Conservation (phyloP, 331 rosid genomes). For the Malus hybrid region DNA sequence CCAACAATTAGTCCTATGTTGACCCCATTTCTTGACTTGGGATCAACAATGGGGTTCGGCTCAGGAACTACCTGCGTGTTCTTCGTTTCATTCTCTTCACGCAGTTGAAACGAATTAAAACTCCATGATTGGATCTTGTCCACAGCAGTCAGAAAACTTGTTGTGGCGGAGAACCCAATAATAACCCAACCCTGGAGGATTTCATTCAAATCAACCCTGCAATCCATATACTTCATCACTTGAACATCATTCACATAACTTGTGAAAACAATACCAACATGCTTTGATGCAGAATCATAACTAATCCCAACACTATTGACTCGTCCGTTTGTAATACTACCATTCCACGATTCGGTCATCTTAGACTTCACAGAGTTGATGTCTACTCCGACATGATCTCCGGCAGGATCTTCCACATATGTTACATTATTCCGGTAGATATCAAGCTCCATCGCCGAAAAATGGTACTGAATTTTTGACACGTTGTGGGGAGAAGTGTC, state of each 20-base stretch:
- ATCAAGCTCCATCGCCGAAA: not conserved
- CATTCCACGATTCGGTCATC: not conserved
- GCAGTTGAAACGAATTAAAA: not conserved
- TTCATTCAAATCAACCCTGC: not conserved
- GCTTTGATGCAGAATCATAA: constrained; percentile 18
- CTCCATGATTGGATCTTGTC: constrained; percentile 1
- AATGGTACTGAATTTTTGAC: not conserved
- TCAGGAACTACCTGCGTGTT: not conserved
- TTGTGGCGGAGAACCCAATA: not conserved
- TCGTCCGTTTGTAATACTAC: not conserved
- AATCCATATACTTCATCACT: not conserved
- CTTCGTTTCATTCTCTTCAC: not conserved
- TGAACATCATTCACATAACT: not conserved
- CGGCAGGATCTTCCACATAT: not conserved
- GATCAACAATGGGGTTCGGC: not conserved
- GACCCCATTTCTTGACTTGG: not conserved
- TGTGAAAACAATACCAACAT: constrained; percentile 20
- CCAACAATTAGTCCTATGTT: not conserved
- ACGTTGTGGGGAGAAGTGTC: not conserved
- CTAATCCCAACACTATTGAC: constrained; percentile 18
- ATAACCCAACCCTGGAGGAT: not conserved
- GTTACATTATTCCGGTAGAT: not conserved
- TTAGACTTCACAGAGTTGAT: not conserved
- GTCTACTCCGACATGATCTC: not conserved
- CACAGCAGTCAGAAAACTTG: not conserved